phyloP scores from a whole-genome alignment of 176 grass and related monocot species.

The Neostapfia colusana region DNA sequence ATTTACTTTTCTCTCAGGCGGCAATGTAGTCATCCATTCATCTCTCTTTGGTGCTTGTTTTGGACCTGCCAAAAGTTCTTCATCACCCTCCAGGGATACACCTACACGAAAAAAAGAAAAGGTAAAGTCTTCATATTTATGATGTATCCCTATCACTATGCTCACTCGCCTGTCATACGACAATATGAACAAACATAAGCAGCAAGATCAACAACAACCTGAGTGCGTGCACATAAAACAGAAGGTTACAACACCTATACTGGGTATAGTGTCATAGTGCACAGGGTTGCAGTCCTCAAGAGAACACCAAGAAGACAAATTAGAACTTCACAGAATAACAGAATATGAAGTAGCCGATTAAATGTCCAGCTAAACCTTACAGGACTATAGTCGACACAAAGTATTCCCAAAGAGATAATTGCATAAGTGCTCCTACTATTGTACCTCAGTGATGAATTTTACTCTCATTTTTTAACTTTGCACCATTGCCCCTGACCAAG shows the following conservation, averaged over 20 bases:
- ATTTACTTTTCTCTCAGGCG: constrained; percentile 94
- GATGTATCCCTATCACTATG: neutral
- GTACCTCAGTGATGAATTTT: too few relatives aligned
- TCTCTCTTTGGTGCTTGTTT: constrained; percentile 81
- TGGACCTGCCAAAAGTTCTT: constrained; percentile 81
- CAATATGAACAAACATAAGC: neutral
- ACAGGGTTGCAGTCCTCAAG: neutral
- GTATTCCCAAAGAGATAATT: neutral
- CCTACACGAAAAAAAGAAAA: constrained; percentile 40
- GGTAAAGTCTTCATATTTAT: neutral
- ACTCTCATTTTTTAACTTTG: too few relatives aligned
- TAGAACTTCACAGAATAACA: too few relatives aligned
- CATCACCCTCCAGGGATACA: constrained; percentile 88
- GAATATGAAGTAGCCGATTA: too few relatives aligned
- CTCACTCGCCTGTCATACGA: neutral
- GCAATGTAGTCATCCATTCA: constrained; percentile 98
- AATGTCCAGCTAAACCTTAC: neutral
- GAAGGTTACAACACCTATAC: neutral
- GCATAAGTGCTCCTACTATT: too few relatives aligned
- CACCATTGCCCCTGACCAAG: too few relatives aligned
- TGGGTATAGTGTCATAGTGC: neutral
- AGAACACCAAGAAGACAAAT: neutral
- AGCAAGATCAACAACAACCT: neutral
- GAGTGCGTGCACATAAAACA: neutral
- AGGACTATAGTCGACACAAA: neutral